A percentile compares a stretch with the other conserved stretches of the same genome.
Conservation (phyloP, 352 stramenopile genomes). For the Phytopythium kandeliae region DNA sequence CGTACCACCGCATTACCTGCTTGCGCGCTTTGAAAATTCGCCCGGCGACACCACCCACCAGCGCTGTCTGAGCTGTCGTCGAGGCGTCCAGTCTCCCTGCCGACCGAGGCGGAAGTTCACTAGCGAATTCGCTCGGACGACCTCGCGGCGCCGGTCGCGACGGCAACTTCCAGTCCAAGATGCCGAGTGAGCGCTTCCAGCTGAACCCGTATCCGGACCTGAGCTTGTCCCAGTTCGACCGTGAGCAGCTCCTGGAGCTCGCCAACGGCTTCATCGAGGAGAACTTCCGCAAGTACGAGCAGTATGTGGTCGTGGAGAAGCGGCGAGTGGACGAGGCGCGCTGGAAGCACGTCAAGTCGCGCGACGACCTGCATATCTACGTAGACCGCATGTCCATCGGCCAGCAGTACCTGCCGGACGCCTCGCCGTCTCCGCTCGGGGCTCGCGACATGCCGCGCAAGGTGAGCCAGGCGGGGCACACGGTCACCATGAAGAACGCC, state of each 20-base stretch:
- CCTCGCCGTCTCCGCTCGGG: too few relatives aligned
- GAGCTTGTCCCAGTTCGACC: conserved; percentile 13
- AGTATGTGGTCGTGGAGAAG: conserved; percentile 22
- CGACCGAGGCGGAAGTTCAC: conserved; percentile 11
- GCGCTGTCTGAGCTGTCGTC: too few relatives aligned
- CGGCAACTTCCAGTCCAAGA: background rate
- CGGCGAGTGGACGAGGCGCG: conserved; percentile 10
- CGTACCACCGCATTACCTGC: too few relatives aligned
- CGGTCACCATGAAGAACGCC: conserved; percentile 7
- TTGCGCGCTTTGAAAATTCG: too few relatives aligned
- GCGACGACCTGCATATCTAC: conserved; percentile 22
- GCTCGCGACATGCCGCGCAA: too few relatives aligned
- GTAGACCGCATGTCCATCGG: too few relatives aligned
- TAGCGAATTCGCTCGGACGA: conserved; percentile 11
- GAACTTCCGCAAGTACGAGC: conserved; percentile 22
- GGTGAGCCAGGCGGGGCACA: conserved; percentile 20
- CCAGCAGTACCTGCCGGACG: too few relatives aligned
- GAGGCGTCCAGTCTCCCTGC: too few relatives aligned
- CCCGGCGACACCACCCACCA: too few relatives aligned
- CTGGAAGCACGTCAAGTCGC: conserved; percentile 32
- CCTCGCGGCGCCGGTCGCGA: background rate
- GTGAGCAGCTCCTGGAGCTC: conserved; percentile 22
- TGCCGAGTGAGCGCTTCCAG: conserved; percentile 28
- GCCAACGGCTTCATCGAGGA: conserved; percentile 18
- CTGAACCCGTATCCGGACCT: conserved; percentile 30